These are phyloP conservation scores for Dendrocalamus sinicus DNA, from an alignment of 176 grass and related monocot species.

Conservation along the genomic window DNA sequence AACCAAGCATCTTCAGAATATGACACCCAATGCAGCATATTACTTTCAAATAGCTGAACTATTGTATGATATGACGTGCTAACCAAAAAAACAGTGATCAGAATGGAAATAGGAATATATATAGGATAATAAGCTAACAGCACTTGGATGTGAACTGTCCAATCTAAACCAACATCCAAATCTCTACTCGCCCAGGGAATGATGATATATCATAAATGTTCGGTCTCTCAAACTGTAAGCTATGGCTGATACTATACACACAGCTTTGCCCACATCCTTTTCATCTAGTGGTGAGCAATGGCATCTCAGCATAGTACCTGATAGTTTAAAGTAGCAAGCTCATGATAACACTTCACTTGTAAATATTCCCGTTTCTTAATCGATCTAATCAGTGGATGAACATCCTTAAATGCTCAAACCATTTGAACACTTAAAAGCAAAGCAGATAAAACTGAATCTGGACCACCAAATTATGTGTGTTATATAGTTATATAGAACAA, in stretches of 20 bases:
- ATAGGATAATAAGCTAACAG: background rate
- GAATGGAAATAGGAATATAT: background rate
- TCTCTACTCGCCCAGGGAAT: background rate
- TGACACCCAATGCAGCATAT: background rate
- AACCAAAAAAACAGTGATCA: background rate
- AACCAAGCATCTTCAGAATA: background rate
- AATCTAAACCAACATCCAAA: background rate
- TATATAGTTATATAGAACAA: background rate
- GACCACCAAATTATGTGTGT: background rate
- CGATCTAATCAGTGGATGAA: background rate
- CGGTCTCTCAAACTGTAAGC: background rate
- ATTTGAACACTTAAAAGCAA: background rate
- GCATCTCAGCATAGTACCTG: background rate
- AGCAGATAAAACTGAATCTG: background rate
- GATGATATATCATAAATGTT: background rate
- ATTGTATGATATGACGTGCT: background rate
- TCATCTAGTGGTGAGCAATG: background rate
- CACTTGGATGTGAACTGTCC: background rate
- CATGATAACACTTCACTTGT: background rate
- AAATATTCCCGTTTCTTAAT: background rate
- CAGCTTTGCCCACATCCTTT: background rate
- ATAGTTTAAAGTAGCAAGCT: background rate
- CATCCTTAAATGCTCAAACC: background rate
- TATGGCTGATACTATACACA: background rate
- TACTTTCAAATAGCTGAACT: background rate